phyloP scores from a whole-genome alignment of 106 monocot genomes.

The Dioscorea dumetorum region DNA sequence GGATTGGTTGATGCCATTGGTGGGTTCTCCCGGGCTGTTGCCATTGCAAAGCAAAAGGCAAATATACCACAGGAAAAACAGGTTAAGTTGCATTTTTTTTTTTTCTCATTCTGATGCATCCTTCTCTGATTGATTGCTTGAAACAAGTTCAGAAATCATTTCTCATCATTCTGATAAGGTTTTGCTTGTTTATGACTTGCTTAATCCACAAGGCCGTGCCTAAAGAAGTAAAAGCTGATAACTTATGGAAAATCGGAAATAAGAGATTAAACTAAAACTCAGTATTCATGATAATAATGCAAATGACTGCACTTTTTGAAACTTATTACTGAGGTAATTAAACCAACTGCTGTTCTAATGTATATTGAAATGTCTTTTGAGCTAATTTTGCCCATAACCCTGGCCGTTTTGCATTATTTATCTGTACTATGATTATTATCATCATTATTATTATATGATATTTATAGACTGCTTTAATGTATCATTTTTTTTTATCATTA shows the following conservation, averaged over 20 bases:
- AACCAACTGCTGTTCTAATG: too few relatives aligned
- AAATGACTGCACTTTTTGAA: too few relatives aligned
- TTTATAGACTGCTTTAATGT: background rate
- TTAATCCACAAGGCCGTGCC: background rate
- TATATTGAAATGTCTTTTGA: too few relatives aligned
- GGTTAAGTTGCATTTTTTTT: slow-evolving; percentile 17
- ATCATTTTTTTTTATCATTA: too few relatives aligned
- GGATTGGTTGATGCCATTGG: slow-evolving; percentile 91
- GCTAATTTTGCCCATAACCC: too few relatives aligned
- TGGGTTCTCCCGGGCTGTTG: slow-evolving; percentile 79
- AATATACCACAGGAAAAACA: slow-evolving; percentile 66
- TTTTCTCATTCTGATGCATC: too few relatives aligned
- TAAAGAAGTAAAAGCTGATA: background rate
- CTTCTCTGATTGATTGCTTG: background rate
- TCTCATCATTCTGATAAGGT: background rate
- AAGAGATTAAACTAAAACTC: too few relatives aligned
- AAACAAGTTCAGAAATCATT: background rate
- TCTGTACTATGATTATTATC: too few relatives aligned
- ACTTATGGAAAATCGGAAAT: too few relatives aligned
- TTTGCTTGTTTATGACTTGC: background rate
- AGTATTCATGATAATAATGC: too few relatives aligned
- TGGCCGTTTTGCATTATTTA: too few relatives aligned
- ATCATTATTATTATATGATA: background rate
- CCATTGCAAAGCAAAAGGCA: slow-evolving; percentile 89
- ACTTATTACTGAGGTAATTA: too few relatives aligned